These are phyloP conservation scores for Turritis glabra DNA, from an alignment of 345 rosid species.

Conservation along the genomic window DNA sequence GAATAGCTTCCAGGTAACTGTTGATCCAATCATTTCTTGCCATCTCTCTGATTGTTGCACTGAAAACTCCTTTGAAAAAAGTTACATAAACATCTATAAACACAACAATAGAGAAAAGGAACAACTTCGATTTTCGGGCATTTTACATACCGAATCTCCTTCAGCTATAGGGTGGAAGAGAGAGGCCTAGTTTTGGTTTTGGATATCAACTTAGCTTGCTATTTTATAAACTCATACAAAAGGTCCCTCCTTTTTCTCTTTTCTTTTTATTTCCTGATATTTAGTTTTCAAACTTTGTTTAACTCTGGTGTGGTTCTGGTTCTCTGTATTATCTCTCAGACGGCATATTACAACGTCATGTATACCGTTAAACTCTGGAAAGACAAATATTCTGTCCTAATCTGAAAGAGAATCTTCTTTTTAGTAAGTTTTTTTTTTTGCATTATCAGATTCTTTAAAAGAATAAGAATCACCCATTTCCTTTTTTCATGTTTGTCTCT, in stretches of 20 bases:
- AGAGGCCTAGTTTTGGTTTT: conserved; percentile 31
- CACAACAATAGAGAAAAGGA: background rate
- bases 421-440: conserved; percentile 22
- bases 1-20: conserved; percentile 83
- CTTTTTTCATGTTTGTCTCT: conserved; percentile 25
- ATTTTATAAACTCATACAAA: conserved; percentile 36
- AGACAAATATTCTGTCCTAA: conserved; percentile 37
- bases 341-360: conserved; percentile 34
- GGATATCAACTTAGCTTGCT: conserved; percentile 32
- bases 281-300: conserved; percentile 8
- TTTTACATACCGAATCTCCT: conserved; percentile 22
- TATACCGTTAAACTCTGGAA: conserved; percentile 36
- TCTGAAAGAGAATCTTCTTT: conserved; percentile 36
- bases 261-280: conserved; percentile 8
- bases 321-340: conserved; percentile 36
- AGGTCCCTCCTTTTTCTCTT: conserved; percentile 36
- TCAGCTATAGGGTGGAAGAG: conserved; percentile 21
- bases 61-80: background rate
- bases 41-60: conserved; percentile 43
- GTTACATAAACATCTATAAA: conserved; percentile 14
- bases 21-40: conserved; percentile 93
- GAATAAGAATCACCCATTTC: conserved; percentile 39
- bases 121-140: background rate
- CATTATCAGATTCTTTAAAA: conserved; percentile 36
- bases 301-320: conserved; percentile 37